Percentiles rank a stretch among this genome's conserved stretches.
Evolutionary conservation across 2,329 filamentous ascomycete species (phyloP).

Genomic region (Plectosphaerella cucumerina): DNA sequence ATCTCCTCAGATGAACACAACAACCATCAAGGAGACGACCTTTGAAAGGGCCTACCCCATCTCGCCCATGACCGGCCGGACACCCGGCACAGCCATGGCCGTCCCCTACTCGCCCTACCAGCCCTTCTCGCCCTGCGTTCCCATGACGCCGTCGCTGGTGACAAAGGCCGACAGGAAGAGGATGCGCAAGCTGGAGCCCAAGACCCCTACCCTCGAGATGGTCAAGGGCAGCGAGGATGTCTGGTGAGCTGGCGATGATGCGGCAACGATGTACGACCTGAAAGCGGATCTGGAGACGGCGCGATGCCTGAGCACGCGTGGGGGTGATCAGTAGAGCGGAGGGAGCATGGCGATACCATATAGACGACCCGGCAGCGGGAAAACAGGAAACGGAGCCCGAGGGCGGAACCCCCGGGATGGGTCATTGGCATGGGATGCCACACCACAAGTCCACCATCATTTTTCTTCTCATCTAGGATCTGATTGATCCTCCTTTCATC

Average conservation of each 20-base stretch:
- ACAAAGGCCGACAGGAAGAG: constrained; percentile 67
- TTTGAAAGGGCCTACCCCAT: constrained; percentile 53
- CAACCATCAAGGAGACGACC: constrained; percentile 59
- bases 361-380: constrained; percentile 6
- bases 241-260: constrained; percentile 43
- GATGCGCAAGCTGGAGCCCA: constrained; percentile 60
- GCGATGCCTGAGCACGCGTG: not conserved
- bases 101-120: constrained; percentile 77
- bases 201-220: constrained; percentile 59
- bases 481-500: not conserved
- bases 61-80: constrained; percentile 50
- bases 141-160: constrained; percentile 71
- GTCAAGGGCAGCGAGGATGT: constrained; percentile 59
- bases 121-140: constrained; percentile 70
- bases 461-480: constrained; percentile 1
- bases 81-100: constrained; percentile 57
- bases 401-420: not conserved
- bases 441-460: constrained; percentile 7
- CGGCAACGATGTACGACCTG: not conserved
- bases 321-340: not conserved
- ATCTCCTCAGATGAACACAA: constrained; percentile 42
- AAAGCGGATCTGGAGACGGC: no score
- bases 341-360: constrained; percentile 7
- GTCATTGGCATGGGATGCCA: not conserved
- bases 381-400: not conserved